Conservation (phyloP, 2,329 filamentous ascomycete species). For the Pleoardoris graminearum region DNA sequence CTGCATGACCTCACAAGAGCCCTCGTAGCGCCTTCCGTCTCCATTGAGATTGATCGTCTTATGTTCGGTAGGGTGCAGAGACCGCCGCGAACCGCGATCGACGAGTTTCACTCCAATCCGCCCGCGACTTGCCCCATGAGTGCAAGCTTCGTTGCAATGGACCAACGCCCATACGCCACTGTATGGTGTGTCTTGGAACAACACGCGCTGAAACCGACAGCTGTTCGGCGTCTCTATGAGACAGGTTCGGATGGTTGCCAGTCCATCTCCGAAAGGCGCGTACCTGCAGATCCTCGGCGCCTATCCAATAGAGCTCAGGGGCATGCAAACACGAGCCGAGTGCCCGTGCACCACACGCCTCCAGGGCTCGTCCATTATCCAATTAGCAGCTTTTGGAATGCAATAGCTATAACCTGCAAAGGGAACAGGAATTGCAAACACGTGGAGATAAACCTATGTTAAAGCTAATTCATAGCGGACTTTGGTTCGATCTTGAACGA, state of each 20-base stretch:
- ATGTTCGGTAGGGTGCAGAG: slow-evolving; percentile 24
- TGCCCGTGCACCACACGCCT: no score
- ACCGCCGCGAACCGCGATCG: slow-evolving; percentile 9
- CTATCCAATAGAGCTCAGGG: slow-evolving; percentile 31
- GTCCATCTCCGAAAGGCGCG: slow-evolving; percentile 29
- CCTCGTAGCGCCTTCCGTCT: slow-evolving; percentile 27
- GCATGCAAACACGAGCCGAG: slow-evolving; percentile 15
- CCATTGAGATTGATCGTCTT: slow-evolving; percentile 30
- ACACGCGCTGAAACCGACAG: slow-evolving; percentile 26
- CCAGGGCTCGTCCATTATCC: not conserved
- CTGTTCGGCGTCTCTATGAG: slow-evolving; percentile 16
- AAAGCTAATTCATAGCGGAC: no score
- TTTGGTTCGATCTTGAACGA: no score
- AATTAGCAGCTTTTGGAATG: not conserved
- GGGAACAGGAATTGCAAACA: not conserved
- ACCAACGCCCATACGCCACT: no score
- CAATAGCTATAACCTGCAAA: not conserved
- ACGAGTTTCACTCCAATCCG: slow-evolving; percentile 1
- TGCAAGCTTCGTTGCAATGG: slow-evolving; percentile 9
- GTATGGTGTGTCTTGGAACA: slow-evolving; percentile 18
- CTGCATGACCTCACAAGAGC: slow-evolving; percentile 38
- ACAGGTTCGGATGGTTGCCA: slow-evolving; percentile 27
- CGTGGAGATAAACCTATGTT: no score
- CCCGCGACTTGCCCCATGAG: slow-evolving; percentile 7
- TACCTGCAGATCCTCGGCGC: slow-evolving; percentile 29